These are phyloP conservation scores for Dioscorea cayenensis DNA, from an alignment of 116 monocot species.

Conservation along the genomic window DNA sequence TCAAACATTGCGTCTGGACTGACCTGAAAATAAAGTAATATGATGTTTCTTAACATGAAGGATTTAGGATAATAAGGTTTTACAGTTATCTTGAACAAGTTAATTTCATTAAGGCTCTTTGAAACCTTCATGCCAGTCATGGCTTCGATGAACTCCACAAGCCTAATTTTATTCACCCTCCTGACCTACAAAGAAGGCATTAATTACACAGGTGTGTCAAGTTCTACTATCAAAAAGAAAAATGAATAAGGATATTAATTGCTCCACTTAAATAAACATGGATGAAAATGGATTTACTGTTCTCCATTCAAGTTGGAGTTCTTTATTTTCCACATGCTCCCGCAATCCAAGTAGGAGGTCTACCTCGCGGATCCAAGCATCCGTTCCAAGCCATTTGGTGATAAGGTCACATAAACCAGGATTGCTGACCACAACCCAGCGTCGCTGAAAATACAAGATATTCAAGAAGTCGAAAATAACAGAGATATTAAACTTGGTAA, in stretches of 20 bases:
- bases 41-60: neutral
- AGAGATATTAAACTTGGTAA: neutral
- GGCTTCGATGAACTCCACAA: constrained; percentile 27
- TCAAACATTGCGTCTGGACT: constrained; percentile 42
- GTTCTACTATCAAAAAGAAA: too few species aligned
- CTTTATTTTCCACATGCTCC: constrained; percentile 20
- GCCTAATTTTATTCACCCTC: constrained; percentile 33
- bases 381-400: constrained; percentile 35
- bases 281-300: constrained; percentile 8
- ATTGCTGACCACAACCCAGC: constrained; percentile 37
- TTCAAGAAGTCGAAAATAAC: neutral
- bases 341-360: constrained; percentile 29
- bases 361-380: constrained; percentile 33
- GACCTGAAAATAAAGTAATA: constrained; percentile 16
- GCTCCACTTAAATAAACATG: too few species aligned
- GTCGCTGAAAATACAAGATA: constrained; percentile 15
- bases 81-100: neutral
- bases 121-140: constrained; percentile 33
- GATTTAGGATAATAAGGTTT: neutral
- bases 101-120: neutral
- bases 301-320: constrained; percentile 30
- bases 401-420: constrained; percentile 32
- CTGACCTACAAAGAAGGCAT: constrained; percentile 5
- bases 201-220: too few species aligned
- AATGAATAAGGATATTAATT: neutral